phyloP scores from a whole-genome alignment of 1,284 basidiomycete genomes.

The Gymnopus androsaceus region DNA sequence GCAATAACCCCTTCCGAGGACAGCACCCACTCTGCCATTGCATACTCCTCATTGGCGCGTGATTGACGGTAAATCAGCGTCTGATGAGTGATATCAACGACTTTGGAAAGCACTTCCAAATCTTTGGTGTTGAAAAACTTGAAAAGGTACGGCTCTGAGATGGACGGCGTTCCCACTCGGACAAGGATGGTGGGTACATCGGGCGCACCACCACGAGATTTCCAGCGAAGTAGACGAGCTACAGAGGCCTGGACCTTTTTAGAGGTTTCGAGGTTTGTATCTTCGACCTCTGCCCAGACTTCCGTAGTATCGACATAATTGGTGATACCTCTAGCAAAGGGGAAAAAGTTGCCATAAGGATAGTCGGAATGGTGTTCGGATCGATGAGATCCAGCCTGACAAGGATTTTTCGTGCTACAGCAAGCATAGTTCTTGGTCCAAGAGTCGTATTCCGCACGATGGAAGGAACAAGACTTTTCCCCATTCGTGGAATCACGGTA shows the following conservation, averaged over 20 bases:
- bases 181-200: slow-evolving; percentile 36
- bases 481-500: slow-evolving; percentile 36
- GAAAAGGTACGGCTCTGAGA: slow-evolving; percentile 33
- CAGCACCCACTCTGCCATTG: slow-evolving; percentile 37
- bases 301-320: slow-evolving; percentile 35
- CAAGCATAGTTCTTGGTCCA: slow-evolving; percentile 36
- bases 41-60: slow-evolving; percentile 31
- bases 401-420: slow-evolving; percentile 34
- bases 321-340: slow-evolving; percentile 28
- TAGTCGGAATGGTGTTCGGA: slow-evolving; percentile 39
- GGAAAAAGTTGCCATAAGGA: slow-evolving; percentile 36
- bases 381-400: slow-evolving; percentile 33
- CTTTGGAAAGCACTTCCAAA: slow-evolving; percentile 31
- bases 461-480: slow-evolving; percentile 38
- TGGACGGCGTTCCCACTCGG: slow-evolving; percentile 32
- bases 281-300: slow-evolving; percentile 32
- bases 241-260: slow-evolving; percentile 29
- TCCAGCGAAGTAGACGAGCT: slow-evolving; percentile 33
- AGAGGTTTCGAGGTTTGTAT: slow-evolving; percentile 33
- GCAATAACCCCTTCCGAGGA: slow-evolving; percentile 28
- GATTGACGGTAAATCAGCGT: slow-evolving; percentile 35
- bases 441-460: slow-evolving; percentile 33
- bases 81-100: slow-evolving; percentile 32
- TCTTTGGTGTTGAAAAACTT: slow-evolving; percentile 35
- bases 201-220: slow-evolving; percentile 29